A percentile compares a stretch with the other conserved stretches of the same genome.
phyloP scores from a whole-genome alignment of 306 rosid genomes.

The Luffa acutangula region DNA sequence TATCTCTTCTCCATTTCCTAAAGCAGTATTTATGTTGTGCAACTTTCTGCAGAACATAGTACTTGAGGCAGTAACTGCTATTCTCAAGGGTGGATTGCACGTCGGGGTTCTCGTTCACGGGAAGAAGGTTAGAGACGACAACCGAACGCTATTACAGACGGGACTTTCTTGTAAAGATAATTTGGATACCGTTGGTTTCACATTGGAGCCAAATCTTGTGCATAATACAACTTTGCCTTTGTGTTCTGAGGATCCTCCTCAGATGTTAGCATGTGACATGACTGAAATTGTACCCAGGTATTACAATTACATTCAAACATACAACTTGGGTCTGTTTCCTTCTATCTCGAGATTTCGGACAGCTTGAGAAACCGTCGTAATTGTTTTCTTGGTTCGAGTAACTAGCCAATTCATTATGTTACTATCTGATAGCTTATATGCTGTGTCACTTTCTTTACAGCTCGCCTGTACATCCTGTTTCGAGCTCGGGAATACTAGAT shows the following conservation, averaged over 20 bases:
- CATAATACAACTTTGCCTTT: constrained; percentile 34
- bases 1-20: background rate
- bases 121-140: constrained; percentile 66
- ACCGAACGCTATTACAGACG: constrained; percentile 62
- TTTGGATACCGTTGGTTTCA: constrained; percentile 55
- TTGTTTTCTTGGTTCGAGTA: background rate
- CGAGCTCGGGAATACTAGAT: constrained; percentile 35
- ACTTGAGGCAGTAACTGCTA: constrained; percentile 68
- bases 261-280: constrained; percentile 28
- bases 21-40: background rate
- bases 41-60: constrained; percentile 49
- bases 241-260: constrained; percentile 34
- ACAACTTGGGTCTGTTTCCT: background rate
- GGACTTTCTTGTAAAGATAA: constrained; percentile 71
- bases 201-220: constrained; percentile 54
- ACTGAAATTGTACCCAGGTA: constrained; percentile 42
- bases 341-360: background rate
- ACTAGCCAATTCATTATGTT: background rate
- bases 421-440: background rate
- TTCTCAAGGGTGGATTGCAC: constrained; percentile 56
- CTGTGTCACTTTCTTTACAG: constrained; percentile 26
- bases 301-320: constrained; percentile 2
- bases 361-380: background rate
- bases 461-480: constrained; percentile 36
- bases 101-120: constrained; percentile 73